Evolutionary conservation across 2,329 filamentous ascomycete species (phyloP).

Genomic region (Alternaria arborescens): DNA sequence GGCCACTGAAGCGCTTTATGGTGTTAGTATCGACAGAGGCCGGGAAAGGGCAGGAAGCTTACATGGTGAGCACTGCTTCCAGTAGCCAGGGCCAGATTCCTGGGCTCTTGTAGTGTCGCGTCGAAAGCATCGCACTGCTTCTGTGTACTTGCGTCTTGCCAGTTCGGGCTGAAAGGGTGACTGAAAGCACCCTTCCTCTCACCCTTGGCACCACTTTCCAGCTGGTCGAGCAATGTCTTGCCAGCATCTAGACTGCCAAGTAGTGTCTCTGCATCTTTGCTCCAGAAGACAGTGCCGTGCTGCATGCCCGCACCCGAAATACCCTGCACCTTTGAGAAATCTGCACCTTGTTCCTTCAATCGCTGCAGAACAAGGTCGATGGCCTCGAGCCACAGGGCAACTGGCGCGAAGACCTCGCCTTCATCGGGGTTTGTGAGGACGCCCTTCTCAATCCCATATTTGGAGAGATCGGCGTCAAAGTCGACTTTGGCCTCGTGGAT

Average conservation of each 20-base stretch:
- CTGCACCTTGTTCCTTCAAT: conserved; percentile 73
- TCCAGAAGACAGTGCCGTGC: conserved; percentile 98
- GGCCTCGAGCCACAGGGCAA: conserved; percentile 93
- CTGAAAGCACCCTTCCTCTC: conserved; percentile 71
- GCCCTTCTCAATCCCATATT: conserved; percentile 80
- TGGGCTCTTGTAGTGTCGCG: conserved; percentile 69
- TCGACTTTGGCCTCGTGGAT: conserved; percentile 89
- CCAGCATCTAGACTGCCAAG: conserved; percentile 68
- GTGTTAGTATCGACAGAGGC: conserved; percentile 16
- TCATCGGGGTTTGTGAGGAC: conserved; percentile 83
- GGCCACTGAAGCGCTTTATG: conserved; percentile 87
- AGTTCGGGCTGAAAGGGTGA: conserved; percentile 90
- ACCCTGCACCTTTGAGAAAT: conserved; percentile 78
- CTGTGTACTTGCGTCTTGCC: conserved; percentile 97
- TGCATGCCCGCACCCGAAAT: conserved; percentile 95
- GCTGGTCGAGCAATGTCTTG: conserved; percentile 74
- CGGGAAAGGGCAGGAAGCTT: conserved; percentile 45
- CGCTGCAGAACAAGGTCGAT: conserved; percentile 83
- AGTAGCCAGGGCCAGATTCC: conserved; percentile 78
- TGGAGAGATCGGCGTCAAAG: conserved; percentile 84
- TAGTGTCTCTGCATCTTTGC: conserved; percentile 69
- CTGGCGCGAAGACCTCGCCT: conserved; percentile 90
- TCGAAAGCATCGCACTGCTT: conserved; percentile 91
- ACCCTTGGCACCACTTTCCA: conserved; percentile 57
- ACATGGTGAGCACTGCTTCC: conserved; percentile 96